Percentiles rank a stretch among this genome's conserved stretches.
Conservation (phyloP, 2,329 filamentous ascomycete genomes). For the Emmonsiellopsis sp. region DNA sequence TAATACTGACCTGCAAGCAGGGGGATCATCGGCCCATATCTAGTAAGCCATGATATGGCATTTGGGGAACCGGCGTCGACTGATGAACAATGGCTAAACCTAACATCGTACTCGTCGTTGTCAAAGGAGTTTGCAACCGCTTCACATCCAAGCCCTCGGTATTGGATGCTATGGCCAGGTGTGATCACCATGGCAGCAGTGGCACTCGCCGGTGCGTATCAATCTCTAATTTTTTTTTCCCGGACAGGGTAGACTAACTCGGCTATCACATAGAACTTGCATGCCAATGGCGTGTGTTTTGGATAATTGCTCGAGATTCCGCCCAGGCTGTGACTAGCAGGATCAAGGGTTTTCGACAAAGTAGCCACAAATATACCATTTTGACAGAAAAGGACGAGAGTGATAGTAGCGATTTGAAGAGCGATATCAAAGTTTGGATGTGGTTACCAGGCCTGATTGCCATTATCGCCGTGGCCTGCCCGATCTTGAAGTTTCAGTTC, state of each 20-base stretch:
- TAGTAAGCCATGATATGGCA: constrained; percentile 44
- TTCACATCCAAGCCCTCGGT: constrained; percentile 35
- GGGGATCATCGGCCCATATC: constrained; percentile 46
- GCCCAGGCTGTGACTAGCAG: background rate
- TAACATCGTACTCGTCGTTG: constrained; percentile 24
- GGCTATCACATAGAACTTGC: constrained; percentile 3
- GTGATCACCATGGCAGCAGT: constrained; percentile 6
- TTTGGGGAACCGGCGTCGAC: constrained; percentile 27
- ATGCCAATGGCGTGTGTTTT: constrained; percentile 8
- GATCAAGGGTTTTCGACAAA: background rate
- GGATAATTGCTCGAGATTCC: constrained; percentile 5
- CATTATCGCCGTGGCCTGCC: constrained; percentile 4
- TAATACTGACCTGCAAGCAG: constrained; percentile 9
- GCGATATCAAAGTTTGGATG: constrained; percentile 6
- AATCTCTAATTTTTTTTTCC: background rate
- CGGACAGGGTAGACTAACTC: background rate
- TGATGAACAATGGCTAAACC: constrained; percentile 17
- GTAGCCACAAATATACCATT: constrained; percentile 2
- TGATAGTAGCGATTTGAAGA: background rate
- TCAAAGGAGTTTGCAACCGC: constrained; percentile 9
- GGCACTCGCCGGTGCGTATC: constrained; percentile 4
- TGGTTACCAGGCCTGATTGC: constrained; percentile 6
- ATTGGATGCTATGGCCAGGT: constrained; percentile 43
- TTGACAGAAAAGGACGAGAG: constrained; percentile 2
- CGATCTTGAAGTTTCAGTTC: constrained; percentile 4